These are phyloP conservation scores for Abrus precatorius DNA, from an alignment of 306 rosid species.

Conservation along the genomic window DNA sequence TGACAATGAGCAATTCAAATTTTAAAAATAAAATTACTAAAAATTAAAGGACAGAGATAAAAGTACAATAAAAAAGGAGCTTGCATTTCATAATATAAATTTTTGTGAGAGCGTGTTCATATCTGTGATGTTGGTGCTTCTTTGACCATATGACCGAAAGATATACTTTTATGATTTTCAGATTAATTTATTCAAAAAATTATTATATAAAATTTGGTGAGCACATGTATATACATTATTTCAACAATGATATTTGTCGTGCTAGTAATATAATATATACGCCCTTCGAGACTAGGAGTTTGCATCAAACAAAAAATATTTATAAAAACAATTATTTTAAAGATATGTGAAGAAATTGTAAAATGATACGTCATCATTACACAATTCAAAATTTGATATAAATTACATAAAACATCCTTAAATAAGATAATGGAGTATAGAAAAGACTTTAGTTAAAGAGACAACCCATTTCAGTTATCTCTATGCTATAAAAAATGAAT, in stretches of 20 bases:
- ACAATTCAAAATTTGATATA: not conserved
- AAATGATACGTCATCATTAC: not conserved
- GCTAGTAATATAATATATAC: not conserved
- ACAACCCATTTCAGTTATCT: too few relatives aligned
- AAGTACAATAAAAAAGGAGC: not conserved
- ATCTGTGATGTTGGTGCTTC: not conserved
- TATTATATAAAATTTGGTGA: not conserved
- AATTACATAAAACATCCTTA: not conserved
- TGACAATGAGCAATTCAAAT: too few relatives aligned
- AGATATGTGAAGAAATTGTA: not conserved
- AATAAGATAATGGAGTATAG: too few relatives aligned
- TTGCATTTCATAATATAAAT: not conserved
- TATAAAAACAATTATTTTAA: not conserved
- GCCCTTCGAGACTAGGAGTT: not conserved
- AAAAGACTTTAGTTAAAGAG: too few relatives aligned
- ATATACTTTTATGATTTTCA: not conserved
- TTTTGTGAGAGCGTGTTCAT: not conserved
- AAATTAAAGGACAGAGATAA: too few relatives aligned
- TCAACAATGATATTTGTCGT: not conserved
- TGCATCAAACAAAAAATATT: not conserved
- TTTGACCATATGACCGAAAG: not conserved
- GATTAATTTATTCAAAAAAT: not conserved
- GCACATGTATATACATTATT: not conserved
- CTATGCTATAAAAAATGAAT: not conserved
- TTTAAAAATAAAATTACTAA: too few relatives aligned